Conservation (phyloP, 345 rosid species). For the Sapria himalayana region DNA sequence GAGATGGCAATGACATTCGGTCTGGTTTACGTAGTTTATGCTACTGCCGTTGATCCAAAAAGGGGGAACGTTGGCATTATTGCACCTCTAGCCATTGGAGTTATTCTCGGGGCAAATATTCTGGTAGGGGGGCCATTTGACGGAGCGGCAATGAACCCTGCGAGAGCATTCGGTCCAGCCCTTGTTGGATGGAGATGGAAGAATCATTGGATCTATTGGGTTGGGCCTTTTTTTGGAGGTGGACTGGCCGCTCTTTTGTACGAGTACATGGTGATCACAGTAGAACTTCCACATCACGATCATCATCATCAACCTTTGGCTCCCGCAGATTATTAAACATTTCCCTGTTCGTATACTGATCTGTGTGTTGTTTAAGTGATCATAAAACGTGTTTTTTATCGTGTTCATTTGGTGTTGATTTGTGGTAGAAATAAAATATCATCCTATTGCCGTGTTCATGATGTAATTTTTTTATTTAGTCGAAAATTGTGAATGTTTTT, state of each 20-base stretch:
- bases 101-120: conserved; percentile 19
- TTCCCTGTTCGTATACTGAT: too few relatives aligned
- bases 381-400: too few relatives aligned
- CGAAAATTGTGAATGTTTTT: too few relatives aligned
- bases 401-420: too few relatives aligned
- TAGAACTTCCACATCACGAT: conserved; percentile 20
- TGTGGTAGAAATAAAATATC: too few relatives aligned
- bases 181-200: conserved; percentile 32
- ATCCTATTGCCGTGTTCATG: too few relatives aligned
- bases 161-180: conserved; percentile 26
- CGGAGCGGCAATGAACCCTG: conserved; percentile 31
- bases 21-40: conserved; percentile 21
- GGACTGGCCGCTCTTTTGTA: conserved; percentile 26
- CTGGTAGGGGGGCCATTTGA: conserved; percentile 30
- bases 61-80: conserved; percentile 25
- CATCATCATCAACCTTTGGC: conserved; percentile 44
- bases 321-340: conserved; percentile 63
- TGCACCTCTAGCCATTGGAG: conserved; percentile 28
- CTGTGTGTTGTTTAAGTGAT: too few relatives aligned
- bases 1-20: conserved; percentile 26
- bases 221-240: conserved; percentile 27
- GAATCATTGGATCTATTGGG: conserved; percentile 38
- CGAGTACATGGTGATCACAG: conserved; percentile 32
- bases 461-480: too few relatives aligned
- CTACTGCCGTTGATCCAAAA: conserved; percentile 24